These are phyloP conservation scores for Metschnikowia continentalis DNA, from an alignment of 805 yeast genomes.

Conservation along the genomic window DNA sequence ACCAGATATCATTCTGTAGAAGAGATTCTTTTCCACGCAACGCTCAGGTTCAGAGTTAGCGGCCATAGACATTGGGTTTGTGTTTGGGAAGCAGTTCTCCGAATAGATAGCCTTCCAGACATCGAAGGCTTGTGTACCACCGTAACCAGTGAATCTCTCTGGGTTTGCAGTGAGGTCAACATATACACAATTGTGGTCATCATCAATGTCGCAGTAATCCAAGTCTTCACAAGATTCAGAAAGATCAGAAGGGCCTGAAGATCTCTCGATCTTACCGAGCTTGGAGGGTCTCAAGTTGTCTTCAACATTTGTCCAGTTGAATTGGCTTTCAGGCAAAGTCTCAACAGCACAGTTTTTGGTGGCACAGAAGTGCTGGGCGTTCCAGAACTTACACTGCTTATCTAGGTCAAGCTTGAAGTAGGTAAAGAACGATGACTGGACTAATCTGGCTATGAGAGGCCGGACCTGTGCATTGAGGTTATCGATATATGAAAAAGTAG, in stretches of 20 bases:
- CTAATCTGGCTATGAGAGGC: constrained; percentile 54
- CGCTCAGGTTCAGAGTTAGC: constrained; percentile 36
- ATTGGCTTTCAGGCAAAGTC: constrained; percentile 59
- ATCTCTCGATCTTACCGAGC: constrained; percentile 45
- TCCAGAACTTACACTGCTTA: constrained; percentile 83
- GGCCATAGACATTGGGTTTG: constrained; percentile 34
- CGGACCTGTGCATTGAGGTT: constrained; percentile 31
- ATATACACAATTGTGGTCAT: constrained; percentile 67
- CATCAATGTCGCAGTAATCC: constrained; percentile 68
- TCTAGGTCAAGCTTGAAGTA: constrained; percentile 83
- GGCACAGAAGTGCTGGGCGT: constrained; percentile 77
- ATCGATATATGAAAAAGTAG: constrained; percentile 43
- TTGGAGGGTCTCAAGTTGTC: constrained; percentile 72
- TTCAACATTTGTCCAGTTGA: constrained; percentile 54
- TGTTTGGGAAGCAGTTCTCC: constrained; percentile 79
- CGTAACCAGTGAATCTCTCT: constrained; percentile 94
- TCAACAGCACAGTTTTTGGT: constrained; percentile 89
- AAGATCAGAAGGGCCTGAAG: constrained; percentile 16
- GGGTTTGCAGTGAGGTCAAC: constrained; percentile 87
- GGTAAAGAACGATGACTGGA: constrained; percentile 75
- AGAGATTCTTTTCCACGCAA: constrained; percentile 84
- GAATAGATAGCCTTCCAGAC: constrained; percentile 92
- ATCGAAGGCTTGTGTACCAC: constrained; percentile 85
- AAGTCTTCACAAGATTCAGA: constrained; percentile 39
- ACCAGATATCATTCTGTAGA: constrained; percentile 83